phyloP scores from a whole-genome alignment of 1,284 basidiomycete species.

The Erythrobasidium hasegawianum region DNA sequence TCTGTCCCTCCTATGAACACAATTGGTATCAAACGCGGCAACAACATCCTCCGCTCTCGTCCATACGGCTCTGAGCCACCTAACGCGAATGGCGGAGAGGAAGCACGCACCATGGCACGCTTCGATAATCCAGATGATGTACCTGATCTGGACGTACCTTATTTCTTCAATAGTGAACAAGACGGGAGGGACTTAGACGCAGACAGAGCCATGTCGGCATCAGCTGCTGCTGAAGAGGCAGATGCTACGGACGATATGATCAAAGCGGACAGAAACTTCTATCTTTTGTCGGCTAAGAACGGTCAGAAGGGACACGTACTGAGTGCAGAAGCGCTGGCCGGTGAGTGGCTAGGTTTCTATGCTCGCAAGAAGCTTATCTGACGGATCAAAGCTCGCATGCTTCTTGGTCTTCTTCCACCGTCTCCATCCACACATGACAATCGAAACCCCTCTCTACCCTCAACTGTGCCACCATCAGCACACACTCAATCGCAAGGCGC shows the following conservation, averaged over 20 bases:
- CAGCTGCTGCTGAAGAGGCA: constrained; percentile 4
- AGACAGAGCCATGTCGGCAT: background rate
- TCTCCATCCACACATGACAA: background rate
- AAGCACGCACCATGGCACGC: background rate
- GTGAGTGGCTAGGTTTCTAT: constrained; percentile 12
- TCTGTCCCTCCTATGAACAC: constrained; percentile 18
- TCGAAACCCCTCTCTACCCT: constrained; percentile 1
- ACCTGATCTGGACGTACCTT: background rate
- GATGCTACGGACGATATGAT: background rate
- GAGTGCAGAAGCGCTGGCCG: constrained; percentile 18
- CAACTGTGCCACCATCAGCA: background rate
- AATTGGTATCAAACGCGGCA: constrained; percentile 26
- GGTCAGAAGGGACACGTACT: constrained; percentile 12
- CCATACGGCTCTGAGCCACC: constrained; percentile 23
- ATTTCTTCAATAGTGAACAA: background rate
- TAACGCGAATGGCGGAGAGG: background rate
- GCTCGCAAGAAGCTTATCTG: background rate
- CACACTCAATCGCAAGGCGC: constrained; percentile 2
- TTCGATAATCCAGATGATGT: background rate
- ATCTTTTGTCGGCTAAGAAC: constrained; percentile 14
- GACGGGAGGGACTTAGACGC: background rate
- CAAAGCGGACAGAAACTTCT: constrained; percentile 10
- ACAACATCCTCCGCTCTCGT: constrained; percentile 18
- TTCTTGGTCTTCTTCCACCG: background rate
- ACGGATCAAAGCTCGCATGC: background rate